Conservation (phyloP, 345 rosid genomes). For the Psidium friedrichsthalianum region DNA sequence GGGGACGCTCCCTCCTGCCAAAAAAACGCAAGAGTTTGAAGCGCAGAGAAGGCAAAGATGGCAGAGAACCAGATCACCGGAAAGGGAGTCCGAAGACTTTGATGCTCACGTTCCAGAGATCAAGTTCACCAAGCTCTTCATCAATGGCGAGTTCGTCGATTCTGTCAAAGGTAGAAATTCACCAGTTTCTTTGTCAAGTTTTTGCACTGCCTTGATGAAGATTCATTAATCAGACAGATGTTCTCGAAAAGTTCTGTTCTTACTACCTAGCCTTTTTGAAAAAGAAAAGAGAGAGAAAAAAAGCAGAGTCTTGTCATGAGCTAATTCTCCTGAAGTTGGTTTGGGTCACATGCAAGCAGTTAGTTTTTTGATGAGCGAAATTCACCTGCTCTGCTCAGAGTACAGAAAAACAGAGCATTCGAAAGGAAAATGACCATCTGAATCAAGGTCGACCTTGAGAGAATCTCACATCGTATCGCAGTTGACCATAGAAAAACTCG, state of each 20-base stretch:
- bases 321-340: not conserved
- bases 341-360: not conserved
- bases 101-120: slow-evolving; percentile 27
- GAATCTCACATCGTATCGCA: not conserved
- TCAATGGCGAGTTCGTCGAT: slow-evolving; percentile 57
- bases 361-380: not conserved
- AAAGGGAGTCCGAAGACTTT: slow-evolving; percentile 20
- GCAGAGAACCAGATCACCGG: slow-evolving; percentile 3
- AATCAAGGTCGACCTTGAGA: not conserved
- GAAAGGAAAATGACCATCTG: not conserved
- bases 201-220: not conserved
- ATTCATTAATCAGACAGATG: not conserved
- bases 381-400: not conserved
- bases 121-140: slow-evolving; percentile 57
- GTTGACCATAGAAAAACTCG: not conserved
- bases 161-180: slow-evolving; percentile 38
- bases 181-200: not conserved
- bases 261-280: too few relatives aligned
- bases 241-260: too few relatives aligned
- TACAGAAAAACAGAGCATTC: not conserved
- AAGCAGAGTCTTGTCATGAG: not conserved
- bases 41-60: slow-evolving; percentile 12
- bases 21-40: not conserved
- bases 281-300: too few relatives aligned
- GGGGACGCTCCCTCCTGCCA: not conserved